These are phyloP conservation scores for Dichotomocladium elegans DNA, from an alignment of 371 early-diverging fungal species.

Conservation along the genomic window DNA sequence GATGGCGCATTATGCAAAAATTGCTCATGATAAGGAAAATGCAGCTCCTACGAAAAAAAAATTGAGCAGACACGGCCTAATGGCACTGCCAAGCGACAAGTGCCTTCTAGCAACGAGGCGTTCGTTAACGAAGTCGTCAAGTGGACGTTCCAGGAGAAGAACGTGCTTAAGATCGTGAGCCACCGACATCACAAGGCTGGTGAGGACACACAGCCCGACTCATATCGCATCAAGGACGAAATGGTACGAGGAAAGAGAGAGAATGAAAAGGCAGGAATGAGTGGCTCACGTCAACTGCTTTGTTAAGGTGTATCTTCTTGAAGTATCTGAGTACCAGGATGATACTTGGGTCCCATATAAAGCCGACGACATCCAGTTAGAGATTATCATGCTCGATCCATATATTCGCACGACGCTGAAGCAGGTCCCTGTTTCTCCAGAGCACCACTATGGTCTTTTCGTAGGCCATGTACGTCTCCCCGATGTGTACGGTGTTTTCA, in stretches of 20 bases:
- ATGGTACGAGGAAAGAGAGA: conserved; percentile 55
- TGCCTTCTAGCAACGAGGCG: conserved; percentile 61
- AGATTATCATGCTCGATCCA: conserved; percentile 95
- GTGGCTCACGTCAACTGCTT: background rate
- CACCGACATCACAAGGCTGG: conserved; percentile 69
- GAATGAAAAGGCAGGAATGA: background rate
- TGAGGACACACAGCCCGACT: conserved; percentile 60
- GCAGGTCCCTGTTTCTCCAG: conserved; percentile 25
- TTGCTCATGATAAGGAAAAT: background rate
- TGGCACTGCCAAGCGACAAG: conserved; percentile 14
- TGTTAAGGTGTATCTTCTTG: conserved; percentile 71
- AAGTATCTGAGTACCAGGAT: conserved; percentile 72
- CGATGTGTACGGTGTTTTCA: conserved; percentile 95
- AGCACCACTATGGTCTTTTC: conserved; percentile 39
- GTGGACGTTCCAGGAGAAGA: conserved; percentile 93
- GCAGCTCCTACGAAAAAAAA: conserved; percentile 18
- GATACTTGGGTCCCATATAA: conserved; percentile 81
- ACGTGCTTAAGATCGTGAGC: conserved; percentile 68
- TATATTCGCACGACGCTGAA: conserved; percentile 84
- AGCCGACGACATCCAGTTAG: conserved; percentile 80
- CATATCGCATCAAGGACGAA: conserved; percentile 88
- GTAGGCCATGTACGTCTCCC: conserved; percentile 71
- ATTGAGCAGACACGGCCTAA: conserved; percentile 14
- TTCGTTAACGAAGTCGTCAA: conserved; percentile 72
- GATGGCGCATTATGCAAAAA: background rate